These are phyloP conservation scores for Rosa persica DNA, from an alignment of 306 rosid species.

Conservation along the genomic window DNA sequence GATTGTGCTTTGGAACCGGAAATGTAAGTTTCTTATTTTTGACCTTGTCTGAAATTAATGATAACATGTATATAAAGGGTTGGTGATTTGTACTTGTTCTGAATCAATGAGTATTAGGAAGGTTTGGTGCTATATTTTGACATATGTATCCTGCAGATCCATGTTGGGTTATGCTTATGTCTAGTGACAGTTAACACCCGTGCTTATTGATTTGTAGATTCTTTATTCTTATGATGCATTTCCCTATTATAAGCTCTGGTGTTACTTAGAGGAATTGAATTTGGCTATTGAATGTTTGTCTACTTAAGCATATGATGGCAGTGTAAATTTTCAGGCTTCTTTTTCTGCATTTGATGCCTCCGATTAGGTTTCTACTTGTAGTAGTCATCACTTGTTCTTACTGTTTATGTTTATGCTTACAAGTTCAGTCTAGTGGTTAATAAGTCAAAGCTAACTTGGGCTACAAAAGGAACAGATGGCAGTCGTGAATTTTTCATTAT, in stretches of 20 bases:
- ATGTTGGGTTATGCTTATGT: not conserved
- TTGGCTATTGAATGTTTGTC: not conserved
- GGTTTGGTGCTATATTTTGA: not conserved
- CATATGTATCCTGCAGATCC: not conserved
- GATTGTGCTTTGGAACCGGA: not conserved
- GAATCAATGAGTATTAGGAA: not conserved
- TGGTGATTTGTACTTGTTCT: not conserved
- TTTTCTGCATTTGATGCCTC: not conserved
- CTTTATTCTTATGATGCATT: not conserved
- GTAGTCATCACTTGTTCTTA: not conserved
- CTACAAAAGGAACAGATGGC: too few species aligned
- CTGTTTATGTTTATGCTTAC: not conserved
- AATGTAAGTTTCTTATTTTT: not conserved
- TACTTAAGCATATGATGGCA: not conserved
- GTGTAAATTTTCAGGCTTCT: not conserved
- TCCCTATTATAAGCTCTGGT: not conserved
- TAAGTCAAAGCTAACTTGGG: too few species aligned
- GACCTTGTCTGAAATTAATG: not conserved
- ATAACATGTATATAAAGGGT: constrained; percentile 6
- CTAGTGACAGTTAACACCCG: not conserved
- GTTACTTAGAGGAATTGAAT: not conserved
- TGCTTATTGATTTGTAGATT: not conserved
- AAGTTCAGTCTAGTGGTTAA: not conserved
- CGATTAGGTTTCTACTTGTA: not conserved
- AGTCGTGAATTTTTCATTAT: too few species aligned